Base-by-base conservation (phyloP, 495 filamentous ascomycete species). In the Penicillium mononematosum region DNA sequence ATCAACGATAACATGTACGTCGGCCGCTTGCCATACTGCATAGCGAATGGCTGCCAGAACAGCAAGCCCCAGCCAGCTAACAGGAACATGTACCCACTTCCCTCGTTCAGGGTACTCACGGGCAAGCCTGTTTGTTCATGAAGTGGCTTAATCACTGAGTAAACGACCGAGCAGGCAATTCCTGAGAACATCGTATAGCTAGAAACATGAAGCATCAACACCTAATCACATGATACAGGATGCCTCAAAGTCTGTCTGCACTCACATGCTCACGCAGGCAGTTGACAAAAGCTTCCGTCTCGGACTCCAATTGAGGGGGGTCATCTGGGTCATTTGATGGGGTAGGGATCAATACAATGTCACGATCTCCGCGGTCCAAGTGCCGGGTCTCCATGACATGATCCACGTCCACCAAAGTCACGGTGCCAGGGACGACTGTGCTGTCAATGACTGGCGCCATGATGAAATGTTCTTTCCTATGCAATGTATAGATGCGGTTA, bases 11-110 rank as follows among this genome's bases (percentile, higher is more conserved):
- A 36, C 7, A 89, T 62, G 66, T 85, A 88, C 2, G 83, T 81
- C 45, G 82, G 71, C n/a, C 86, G 75, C 68, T 87, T 87, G 34
- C 86, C 86, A 72, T 82, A 88, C 56, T 85, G 80, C 55, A 87
- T 66, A 0, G 85, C 83, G 45, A 87, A 78, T 0, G 85, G 84
- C 67, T 89, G 85, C 86, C 85, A 89, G 63, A 88, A 83, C 3
- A 89, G 64, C 52, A 85, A 75, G 0, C 83, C 83, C 83, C 81
- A 87, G 4, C 84, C 84, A 11, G 83, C 79, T 34, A 85, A 62
- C 53, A 88, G 63, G 55, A 86, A 85, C 75, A 87, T 77, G 66
- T 83, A 86, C 5, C 85, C 85, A 0, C 83, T 88, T 31, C 86
- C 85, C 50, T 81, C 71, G 58, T 83, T 84, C 10, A 85, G 61